Conservation (phyloP, 1,284 basidiomycete genomes). For the Trichosporon inkin region DNA sequence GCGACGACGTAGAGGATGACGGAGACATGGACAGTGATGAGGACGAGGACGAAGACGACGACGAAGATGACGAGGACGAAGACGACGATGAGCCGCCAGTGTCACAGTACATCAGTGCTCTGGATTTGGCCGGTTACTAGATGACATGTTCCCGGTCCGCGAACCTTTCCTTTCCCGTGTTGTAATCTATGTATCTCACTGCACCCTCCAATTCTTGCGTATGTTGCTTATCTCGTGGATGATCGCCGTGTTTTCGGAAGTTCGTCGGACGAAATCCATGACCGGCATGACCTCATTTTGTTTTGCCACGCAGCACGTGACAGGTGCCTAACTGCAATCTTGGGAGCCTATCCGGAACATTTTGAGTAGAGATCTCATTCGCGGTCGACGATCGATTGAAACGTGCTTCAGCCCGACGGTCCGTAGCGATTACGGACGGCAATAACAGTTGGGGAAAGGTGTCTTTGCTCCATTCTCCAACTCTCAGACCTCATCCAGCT, state of each 20-base stretch:
- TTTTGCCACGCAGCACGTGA: neutral
- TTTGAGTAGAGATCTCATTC: conserved; percentile 1
- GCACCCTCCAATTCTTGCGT: too few species aligned
- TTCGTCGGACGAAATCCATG: neutral
- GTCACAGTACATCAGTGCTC: conserved; percentile 45
- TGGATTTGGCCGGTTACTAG: conserved; percentile 16
- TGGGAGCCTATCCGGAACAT: conserved; percentile 4
- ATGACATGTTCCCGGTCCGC: neutral
- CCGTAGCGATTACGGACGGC: neutral
- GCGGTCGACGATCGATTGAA: neutral
- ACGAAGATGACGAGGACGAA: conserved; percentile 42
- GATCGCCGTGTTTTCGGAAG: neutral
- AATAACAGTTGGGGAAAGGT: neutral
- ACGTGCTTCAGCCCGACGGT: neutral
- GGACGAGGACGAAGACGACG: conserved; percentile 39
- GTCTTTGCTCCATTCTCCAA: neutral
- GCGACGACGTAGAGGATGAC: conserved; percentile 33
- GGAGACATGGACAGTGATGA: too few species aligned
- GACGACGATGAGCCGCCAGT: conserved; percentile 34
- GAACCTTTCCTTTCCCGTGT: neutral
- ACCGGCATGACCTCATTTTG: neutral
- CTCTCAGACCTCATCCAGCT: too few species aligned
- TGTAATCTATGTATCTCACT: neutral
- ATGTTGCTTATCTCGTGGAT: neutral
- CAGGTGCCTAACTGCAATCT: conserved; percentile 4